These are phyloP conservation scores for Ilyonectria destructans DNA, from an alignment of 2,329 filamentous ascomycete species.

Conservation along the genomic window DNA sequence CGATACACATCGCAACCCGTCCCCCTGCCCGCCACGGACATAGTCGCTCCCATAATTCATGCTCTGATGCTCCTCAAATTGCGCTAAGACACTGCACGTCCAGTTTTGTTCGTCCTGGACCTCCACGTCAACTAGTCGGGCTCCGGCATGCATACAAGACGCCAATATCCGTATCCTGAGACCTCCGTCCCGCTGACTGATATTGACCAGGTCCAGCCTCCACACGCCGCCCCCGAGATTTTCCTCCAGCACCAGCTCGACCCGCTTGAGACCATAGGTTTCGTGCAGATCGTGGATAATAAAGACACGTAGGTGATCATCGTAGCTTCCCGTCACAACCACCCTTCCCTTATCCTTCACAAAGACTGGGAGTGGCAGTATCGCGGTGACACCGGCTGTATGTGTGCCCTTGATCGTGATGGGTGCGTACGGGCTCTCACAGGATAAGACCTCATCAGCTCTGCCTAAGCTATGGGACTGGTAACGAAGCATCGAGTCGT, in stretches of 20 bases:
- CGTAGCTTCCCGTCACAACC: constrained; percentile 91
- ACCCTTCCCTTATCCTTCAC: constrained; percentile 66
- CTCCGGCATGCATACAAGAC: constrained; percentile 95
- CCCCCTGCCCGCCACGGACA: constrained; percentile 57
- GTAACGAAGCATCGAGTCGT: constrained; percentile 77
- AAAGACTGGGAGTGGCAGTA: constrained; percentile 76
- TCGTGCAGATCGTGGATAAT: constrained; percentile 61
- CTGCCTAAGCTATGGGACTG: constrained; percentile 53
- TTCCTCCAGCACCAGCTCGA: constrained; percentile 73
- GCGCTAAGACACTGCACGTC: constrained; percentile 76
- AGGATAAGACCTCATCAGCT: constrained; percentile 26
- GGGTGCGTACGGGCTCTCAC: constrained; percentile 46
- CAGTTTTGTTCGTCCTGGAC: constrained; percentile 63
- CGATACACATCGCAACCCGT: constrained; percentile 69
- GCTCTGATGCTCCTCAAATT: constrained; percentile 89
- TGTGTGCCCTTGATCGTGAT: constrained; percentile 68
- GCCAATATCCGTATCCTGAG: constrained; percentile 74
- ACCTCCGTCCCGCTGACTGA: constrained; percentile 45
- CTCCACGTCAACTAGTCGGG: constrained; percentile 72
- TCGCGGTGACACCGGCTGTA: constrained; percentile 88
- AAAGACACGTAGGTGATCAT: constrained; percentile 84
- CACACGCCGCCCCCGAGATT: constrained; percentile 89
- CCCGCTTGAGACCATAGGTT: constrained; percentile 60
- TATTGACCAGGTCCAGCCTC: constrained; percentile 78
- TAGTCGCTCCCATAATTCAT: constrained; percentile 96